Evolutionary conservation across 2,329 filamentous ascomycete genomes (phyloP).

Genomic region (Alternaria brassicicola): DNA sequence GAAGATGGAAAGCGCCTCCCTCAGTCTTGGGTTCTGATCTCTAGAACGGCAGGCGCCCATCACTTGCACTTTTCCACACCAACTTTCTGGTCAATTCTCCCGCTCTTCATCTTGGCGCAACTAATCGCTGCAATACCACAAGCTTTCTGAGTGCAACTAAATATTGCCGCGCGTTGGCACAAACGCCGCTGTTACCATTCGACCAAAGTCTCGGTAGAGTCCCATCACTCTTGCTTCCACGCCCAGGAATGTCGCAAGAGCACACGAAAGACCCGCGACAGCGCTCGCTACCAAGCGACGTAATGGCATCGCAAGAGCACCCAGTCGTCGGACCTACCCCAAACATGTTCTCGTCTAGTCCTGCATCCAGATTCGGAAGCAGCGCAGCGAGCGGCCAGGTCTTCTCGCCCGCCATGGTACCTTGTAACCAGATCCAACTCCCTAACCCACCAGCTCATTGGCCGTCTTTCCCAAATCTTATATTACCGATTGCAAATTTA

Average conservation of each 20-base stretch:
- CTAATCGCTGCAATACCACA: background rate
- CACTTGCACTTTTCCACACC: background rate
- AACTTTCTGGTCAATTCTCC: background rate
- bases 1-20: background rate
- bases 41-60: background rate
- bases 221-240: background rate
- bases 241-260: background rate
- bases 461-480: background rate
- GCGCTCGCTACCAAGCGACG: background rate
- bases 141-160: background rate
- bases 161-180: background rate
- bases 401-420: background rate
- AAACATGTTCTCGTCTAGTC: conserved; percentile 6
- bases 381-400: background rate
- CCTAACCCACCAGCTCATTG: too few species aligned
- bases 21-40: background rate
- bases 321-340: background rate
- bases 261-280: background rate
- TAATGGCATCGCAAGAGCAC: background rate
- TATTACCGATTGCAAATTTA: background rate
- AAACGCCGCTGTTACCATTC: background rate
- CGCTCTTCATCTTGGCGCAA: background rate
- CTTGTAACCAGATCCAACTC: background rate
- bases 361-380: background rate
- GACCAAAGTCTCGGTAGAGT: background rate